Evolutionary conservation across 805 yeast species (phyloP).

Genomic region (Myxozyma geophila): DNA sequence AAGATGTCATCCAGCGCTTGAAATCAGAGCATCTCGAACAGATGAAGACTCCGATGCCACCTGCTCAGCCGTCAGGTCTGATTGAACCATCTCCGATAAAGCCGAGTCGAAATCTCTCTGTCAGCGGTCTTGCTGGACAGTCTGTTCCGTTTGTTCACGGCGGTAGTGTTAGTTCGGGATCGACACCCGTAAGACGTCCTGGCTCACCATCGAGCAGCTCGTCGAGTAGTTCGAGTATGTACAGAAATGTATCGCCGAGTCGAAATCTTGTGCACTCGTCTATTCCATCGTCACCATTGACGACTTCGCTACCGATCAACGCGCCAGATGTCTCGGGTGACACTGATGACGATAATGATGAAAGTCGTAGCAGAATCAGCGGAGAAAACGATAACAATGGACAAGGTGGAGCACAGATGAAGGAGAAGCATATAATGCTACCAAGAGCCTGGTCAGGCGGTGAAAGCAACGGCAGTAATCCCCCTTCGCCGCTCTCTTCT

Average conservation of each 20-base stretch:
- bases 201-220: constrained; percentile 34
- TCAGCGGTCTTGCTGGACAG: constrained; percentile 11
- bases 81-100: constrained; percentile 35
- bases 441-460: constrained; percentile 4
- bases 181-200: constrained; percentile 9
- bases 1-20: constrained; percentile 85
- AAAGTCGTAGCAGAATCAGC: too few relatives aligned
- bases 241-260: constrained; percentile 30
- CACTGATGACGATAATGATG: constrained; percentile 6
- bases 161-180: neutral
- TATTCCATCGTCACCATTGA: constrained; percentile 33
- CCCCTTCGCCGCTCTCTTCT: constrained; percentile 23
- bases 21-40: constrained; percentile 80
- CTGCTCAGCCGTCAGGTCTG: constrained; percentile 29
- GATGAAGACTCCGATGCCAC: constrained; percentile 28
- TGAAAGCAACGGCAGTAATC: constrained; percentile 8
- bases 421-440: constrained; percentile 2
- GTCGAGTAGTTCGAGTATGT: constrained; percentile 25
- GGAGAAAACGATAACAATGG: neutral
- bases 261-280: constrained; percentile 20
- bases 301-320: constrained; percentile 26
- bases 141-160: constrained; percentile 12
- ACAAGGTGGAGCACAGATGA: neutral
- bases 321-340: constrained; percentile 9
- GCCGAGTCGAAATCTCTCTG: constrained; percentile 25